A percentile compares a stretch with the other conserved stretches of the same genome.
Conservation (phyloP, 306 rosid genomes). For the Lathyrus tuberosus region DNA sequence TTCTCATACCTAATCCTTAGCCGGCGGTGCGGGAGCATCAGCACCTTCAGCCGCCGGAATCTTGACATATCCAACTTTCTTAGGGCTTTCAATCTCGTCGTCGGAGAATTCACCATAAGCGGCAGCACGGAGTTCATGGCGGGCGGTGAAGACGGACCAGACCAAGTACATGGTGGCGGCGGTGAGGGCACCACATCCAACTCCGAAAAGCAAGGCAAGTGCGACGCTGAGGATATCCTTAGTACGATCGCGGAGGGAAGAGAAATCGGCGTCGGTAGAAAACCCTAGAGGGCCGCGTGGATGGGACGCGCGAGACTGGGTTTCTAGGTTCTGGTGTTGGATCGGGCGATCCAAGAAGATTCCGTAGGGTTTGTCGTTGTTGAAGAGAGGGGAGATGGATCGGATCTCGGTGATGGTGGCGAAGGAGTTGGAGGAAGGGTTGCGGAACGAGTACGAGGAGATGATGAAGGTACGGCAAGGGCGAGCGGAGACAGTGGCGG, state of each 20-base stretch:
- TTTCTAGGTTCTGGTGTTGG: constrained; percentile 1
- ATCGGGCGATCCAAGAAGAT: constrained; percentile 34
- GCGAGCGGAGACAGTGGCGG: constrained; percentile 52
- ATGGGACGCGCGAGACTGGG: constrained; percentile 1
- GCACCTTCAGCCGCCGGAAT: constrained; percentile 52
- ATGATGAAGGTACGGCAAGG: constrained; percentile 75
- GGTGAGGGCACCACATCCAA: constrained; percentile 88
- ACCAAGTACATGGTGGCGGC: constrained; percentile 87
- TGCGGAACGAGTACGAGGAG: constrained; percentile 70
- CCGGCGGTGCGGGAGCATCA: constrained; percentile 35
- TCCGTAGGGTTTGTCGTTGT: constrained; percentile 36
- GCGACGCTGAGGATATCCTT: constrained; percentile 91
- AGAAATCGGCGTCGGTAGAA: constrained; percentile 55
- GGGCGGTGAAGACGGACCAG: constrained; percentile 65
- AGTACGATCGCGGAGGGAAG: constrained; percentile 89
- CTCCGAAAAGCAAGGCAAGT: constrained; percentile 83
- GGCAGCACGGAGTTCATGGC: constrained; percentile 42
- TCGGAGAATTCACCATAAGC: constrained; percentile 41
- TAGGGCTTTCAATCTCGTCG: constrained; percentile 52
- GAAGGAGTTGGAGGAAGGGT: constrained; percentile 41
- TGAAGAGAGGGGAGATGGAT: constrained; percentile 39
- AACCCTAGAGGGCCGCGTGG: constrained; percentile 42
- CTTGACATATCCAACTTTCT: constrained; percentile 73
- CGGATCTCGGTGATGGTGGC: constrained; percentile 61
- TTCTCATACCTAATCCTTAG: constrained; percentile 48